phyloP scores from a whole-genome alignment of 1,284 basidiomycete species.

The Marasmius fiardii region DNA sequence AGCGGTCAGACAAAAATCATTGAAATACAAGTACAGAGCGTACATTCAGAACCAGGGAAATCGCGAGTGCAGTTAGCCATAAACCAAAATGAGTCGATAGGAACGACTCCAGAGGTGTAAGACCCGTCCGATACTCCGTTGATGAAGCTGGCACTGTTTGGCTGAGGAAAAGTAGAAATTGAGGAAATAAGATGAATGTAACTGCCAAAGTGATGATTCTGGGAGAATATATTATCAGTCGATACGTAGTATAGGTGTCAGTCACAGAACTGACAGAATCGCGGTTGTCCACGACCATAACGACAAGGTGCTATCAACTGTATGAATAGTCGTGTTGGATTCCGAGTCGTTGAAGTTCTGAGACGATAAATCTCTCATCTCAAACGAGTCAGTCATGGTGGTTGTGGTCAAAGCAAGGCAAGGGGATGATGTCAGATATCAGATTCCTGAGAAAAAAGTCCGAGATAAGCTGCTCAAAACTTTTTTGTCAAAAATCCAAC shows the following conservation, averaged over 20 bases:
- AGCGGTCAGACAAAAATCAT: background rate
- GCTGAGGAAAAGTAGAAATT: constrained; percentile 60
- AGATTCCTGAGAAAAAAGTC: too few species aligned
- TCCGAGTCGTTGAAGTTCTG: background rate
- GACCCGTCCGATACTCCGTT: constrained; percentile 33
- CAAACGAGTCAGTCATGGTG: constrained; percentile 1
- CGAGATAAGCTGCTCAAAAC: too few species aligned
- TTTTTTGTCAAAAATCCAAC: too few species aligned
- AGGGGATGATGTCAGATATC: too few species aligned
- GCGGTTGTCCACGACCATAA: background rate
- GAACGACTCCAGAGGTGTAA: constrained; percentile 67
- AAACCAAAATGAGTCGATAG: constrained; percentile 62
- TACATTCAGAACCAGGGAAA: constrained; percentile 61
- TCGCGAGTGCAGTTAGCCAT: constrained; percentile 47
- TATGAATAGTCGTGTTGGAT: background rate
- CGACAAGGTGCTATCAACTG: background rate
- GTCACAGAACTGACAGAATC: background rate
- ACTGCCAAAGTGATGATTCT: constrained; percentile 41
- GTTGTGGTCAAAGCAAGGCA: background rate
- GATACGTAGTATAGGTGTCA: background rate
- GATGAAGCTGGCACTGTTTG: constrained; percentile 27
- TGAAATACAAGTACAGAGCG: constrained; percentile 17
- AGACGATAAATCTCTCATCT: background rate
- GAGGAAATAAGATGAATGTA: constrained; percentile 53
- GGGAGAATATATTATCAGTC: background rate